Evolutionary conservation across 2,329 filamentous ascomycete species (phyloP).

Genomic region (Geosmithia putterillii): DNA sequence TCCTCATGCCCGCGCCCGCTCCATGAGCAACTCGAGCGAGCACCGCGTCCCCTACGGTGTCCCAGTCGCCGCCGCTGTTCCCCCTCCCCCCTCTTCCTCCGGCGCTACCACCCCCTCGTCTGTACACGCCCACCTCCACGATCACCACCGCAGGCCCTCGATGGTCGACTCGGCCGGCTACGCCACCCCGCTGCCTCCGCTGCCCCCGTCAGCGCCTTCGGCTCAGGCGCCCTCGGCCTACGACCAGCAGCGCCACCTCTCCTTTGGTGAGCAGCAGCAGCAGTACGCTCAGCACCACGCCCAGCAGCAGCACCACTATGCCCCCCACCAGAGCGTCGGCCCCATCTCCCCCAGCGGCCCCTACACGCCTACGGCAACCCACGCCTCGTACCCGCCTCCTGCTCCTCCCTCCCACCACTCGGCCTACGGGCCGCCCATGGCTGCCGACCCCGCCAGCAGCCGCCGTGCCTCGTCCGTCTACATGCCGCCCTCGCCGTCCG

Average conservation of each 20-base stretch:
- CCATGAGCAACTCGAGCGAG: conserved; percentile 46
- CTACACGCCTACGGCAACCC: conserved; percentile 18
- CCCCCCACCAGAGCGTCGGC: conserved; percentile 14
- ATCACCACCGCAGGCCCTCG: not conserved
- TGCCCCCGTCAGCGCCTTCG: conserved; percentile 9
- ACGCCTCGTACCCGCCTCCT: conserved; percentile 27
- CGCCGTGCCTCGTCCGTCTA: conserved; percentile 12
- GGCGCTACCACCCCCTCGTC: not conserved
- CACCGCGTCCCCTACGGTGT: conserved; percentile 27
- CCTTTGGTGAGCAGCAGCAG: conserved; percentile 24
- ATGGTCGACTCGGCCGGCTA: too few relatives aligned
- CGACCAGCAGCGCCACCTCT: conserved; percentile 18
- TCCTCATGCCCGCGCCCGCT: conserved; percentile 35
- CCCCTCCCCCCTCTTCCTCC: conserved; percentile 21
- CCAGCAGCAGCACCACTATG: conserved; percentile 8
- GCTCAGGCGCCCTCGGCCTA: conserved; percentile 12
- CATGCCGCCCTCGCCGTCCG: conserved; percentile 24
- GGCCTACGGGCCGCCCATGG: conserved; percentile 9
- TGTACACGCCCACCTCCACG: conserved; percentile 1
- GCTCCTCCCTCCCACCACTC: conserved; percentile 15
- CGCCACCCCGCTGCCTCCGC: not conserved
- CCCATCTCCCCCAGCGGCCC: conserved; percentile 19
- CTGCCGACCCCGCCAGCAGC: conserved; percentile 8
- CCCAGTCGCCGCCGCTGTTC: conserved; percentile 32
- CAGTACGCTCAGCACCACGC: conserved; percentile 23